Conservation (phyloP, 208 protist species). For the Kentomonas sorsogonicus region DNA sequence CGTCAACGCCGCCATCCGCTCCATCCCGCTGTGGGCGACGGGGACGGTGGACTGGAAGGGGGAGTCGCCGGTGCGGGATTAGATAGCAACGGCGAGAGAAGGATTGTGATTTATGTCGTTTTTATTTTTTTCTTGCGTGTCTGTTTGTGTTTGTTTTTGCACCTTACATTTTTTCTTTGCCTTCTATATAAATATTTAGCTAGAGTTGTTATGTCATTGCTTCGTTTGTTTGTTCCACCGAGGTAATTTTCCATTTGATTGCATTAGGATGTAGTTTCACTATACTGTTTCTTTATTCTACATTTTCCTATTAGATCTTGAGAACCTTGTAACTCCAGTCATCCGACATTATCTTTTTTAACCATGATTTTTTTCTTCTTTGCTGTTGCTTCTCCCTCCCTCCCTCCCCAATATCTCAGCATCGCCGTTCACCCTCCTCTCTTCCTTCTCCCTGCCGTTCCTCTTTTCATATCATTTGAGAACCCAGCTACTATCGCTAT, state of each 20-base stretch:
- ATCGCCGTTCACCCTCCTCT: neutral
- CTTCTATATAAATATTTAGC: too few relatives aligned
- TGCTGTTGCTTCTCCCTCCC: neutral
- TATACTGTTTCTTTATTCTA: constrained; percentile 3
- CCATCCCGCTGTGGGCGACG: constrained; percentile 46
- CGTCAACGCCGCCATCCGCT: constrained; percentile 41
- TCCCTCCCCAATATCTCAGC: neutral
- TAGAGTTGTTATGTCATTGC: too few relatives aligned
- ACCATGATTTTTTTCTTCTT: neutral
- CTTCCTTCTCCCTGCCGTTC: neutral
- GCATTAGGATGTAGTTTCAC: constrained; percentile 5
- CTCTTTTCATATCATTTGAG: neutral
- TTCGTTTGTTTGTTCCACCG: neutral
- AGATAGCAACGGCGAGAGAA: constrained; percentile 1
- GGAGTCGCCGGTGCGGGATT: constrained; percentile 24
- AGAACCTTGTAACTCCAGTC: too few relatives aligned
- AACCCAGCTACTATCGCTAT: neutral
- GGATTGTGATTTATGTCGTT: constrained; percentile 10
- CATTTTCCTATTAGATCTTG: neutral
- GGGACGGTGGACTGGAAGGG: constrained; percentile 68
- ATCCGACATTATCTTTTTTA: too few relatives aligned
- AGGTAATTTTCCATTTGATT: neutral
- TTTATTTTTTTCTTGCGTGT: constrained; percentile 18
- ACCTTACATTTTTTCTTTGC: neutral
- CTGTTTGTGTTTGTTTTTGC: constrained; percentile 2